Evolutionary conservation across 1,284 basidiomycete species (phyloP).

Genomic region (Ustanciosporium gigantosporum): DNA sequence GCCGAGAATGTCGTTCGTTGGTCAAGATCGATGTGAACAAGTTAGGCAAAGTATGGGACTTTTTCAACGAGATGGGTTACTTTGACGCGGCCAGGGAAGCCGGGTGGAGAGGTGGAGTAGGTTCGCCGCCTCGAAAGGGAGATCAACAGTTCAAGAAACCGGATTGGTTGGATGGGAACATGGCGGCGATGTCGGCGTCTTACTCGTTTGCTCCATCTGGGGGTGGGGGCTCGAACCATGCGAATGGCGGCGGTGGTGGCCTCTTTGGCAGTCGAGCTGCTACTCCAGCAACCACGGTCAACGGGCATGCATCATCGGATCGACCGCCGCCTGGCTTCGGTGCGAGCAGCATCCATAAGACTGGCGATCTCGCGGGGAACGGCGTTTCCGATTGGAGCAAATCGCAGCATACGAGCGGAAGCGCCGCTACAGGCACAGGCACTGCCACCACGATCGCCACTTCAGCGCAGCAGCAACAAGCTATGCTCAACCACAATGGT

Average conservation of each 20-base stretch:
- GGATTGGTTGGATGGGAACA: conserved; percentile 33
- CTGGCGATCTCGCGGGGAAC: too few species aligned
- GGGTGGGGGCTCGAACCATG: not conserved
- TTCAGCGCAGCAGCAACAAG: conserved; percentile 36
- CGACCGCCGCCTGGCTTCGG: too few species aligned
- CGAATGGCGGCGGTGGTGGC: not conserved
- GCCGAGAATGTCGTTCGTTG: conserved; percentile 47
- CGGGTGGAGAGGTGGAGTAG: conserved; percentile 37
- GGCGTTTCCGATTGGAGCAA: not conserved
- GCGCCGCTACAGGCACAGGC: too few species aligned
- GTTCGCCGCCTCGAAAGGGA: conserved; percentile 30
- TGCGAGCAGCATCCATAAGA: not conserved
- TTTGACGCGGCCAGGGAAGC: conserved; percentile 39
- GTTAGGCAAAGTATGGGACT: conserved; percentile 56
- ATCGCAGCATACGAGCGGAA: too few species aligned
- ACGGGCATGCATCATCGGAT: not conserved
- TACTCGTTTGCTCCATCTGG: conserved; percentile 20
- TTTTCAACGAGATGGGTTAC: conserved; percentile 56
- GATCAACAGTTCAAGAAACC: conserved; percentile 25
- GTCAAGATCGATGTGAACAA: conserved; percentile 58
- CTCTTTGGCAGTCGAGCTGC: conserved; percentile 5
- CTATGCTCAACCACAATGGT: conserved; percentile 28
- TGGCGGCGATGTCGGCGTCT: conserved; percentile 33
- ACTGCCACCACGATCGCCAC: not conserved
- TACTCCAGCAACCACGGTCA: not conserved